Evolutionary conservation across 2,329 filamentous ascomycete species (phyloP).

Genomic region (Fusarium nanum): DNA sequence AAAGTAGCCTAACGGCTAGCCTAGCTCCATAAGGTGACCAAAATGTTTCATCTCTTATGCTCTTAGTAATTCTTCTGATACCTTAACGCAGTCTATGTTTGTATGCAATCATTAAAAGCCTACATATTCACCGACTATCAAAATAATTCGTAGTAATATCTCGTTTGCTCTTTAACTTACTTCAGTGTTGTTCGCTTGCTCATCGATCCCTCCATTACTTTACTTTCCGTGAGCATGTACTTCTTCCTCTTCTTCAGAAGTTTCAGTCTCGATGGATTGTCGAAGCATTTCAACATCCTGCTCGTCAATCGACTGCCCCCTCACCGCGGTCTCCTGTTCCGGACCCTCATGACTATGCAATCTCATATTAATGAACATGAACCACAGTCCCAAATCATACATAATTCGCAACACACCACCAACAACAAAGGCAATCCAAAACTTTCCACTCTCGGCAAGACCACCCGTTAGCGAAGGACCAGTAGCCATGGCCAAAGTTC

Average conservation of each 20-base stretch:
- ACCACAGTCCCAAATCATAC: constrained; percentile 70
- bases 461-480: constrained; percentile 67
- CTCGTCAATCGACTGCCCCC: constrained; percentile 25
- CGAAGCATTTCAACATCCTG: constrained; percentile 23
- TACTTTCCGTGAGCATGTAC: background rate
- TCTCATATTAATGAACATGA: constrained; percentile 69
- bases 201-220: fast-evolving
- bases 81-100: too few species aligned
- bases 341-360: constrained; percentile 58
- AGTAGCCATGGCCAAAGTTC: constrained; percentile 68
- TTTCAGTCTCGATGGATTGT: background rate
- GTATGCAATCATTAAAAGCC: background rate
- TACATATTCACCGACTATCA: too few species aligned
- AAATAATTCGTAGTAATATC: too few species aligned
- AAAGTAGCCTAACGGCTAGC: too few species aligned
- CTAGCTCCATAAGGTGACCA: too few species aligned
- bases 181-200: background rate
- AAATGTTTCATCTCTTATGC: too few species aligned
- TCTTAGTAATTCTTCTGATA: too few species aligned
- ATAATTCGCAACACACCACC: constrained; percentile 64
- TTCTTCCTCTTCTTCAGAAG: constrained; percentile 11
- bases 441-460: constrained; percentile 62
- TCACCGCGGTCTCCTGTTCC: background rate
- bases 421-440: constrained; percentile 72
- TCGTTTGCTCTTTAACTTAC: background rate